phyloP scores from a whole-genome alignment of 1,284 basidiomycete species.

The Xerocomus subilludens region DNA sequence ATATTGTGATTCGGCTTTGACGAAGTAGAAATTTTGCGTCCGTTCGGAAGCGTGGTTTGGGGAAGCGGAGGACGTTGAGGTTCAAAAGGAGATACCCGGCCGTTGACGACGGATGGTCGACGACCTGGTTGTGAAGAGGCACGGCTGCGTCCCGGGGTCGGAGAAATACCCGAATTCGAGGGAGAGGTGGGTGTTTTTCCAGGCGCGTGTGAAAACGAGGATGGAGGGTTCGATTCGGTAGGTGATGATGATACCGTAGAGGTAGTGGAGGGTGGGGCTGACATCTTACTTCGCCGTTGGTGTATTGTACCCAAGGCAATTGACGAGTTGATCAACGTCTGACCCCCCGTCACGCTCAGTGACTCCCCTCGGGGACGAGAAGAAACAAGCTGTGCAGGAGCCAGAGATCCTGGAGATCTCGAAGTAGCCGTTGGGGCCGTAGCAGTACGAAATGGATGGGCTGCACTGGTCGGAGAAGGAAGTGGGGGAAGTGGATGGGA shows the following conservation, averaged over 20 bases:
- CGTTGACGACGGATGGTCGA: constrained; percentile 65
- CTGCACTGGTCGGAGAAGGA: constrained; percentile 59
- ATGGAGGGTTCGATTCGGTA: constrained; percentile 64
- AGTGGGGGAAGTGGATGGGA: constrained; percentile 75
- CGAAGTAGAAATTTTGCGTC: constrained; percentile 70
- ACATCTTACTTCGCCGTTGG: constrained; percentile 72
- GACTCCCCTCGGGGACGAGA: constrained; percentile 63
- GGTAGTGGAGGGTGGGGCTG: constrained; percentile 63
- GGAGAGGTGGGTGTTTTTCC: constrained; percentile 60
- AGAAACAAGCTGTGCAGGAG: constrained; percentile 55
- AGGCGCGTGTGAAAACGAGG: constrained; percentile 57
- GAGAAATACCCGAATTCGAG: constrained; percentile 52
- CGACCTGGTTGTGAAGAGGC: constrained; percentile 77
- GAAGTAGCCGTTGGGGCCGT: constrained; percentile 52
- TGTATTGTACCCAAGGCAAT: constrained; percentile 74
- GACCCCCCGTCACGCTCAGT: constrained; percentile 44
- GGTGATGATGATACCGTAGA: constrained; percentile 68
- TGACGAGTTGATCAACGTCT: constrained; percentile 67
- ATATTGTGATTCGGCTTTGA: constrained; percentile 66
- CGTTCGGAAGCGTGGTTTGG: constrained; percentile 54
- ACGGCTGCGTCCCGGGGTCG: constrained; percentile 62
- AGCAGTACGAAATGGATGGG: constrained; percentile 50
- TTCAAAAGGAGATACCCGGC: constrained; percentile 61
- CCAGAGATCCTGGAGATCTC: constrained; percentile 59
- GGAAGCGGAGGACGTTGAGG: constrained; percentile 64